Base-by-base conservation (phyloP, 345 rosid species). In the Bretschneidera sinensis region DNA sequence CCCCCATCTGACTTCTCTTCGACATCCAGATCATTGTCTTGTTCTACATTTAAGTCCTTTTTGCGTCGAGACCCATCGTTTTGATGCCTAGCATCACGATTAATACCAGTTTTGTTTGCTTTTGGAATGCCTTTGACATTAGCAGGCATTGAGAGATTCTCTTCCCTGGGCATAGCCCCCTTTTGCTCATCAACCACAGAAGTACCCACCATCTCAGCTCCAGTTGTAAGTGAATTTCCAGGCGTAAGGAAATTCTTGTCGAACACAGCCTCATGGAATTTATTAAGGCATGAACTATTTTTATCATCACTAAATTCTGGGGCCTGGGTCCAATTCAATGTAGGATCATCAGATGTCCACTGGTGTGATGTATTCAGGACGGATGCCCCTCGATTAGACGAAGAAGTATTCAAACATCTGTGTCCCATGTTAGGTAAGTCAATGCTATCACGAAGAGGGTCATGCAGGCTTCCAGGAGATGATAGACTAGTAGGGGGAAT, bases 361-460 rank as follows among this genome's bases (percentile, higher is more conserved):
- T 75, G 83, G 43, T 72, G 31, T 9, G 83, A 59, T 48, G n/a
- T 61, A 62, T 71, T 72, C 34, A 21, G 28, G 61, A 55, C 53
- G 58, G n/a, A n/a, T n/a, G n/a, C n/a, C n/a, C 73, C 60, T 69
- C 63, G 78, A 73, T 65, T 70, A 56, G 79, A 25, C 61, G 67
- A 74, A 33, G 77, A 65, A 60, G 74, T 48, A 65, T 73, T 59
- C 24, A 55, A 70, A 54, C 83, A 53, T 57, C 45, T 63, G 22
- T 77, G 77, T 70, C 77, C 74, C 35, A 61, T n/a, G 21, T 55
- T 65, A 17, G 70, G 77, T 23, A 65, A 20, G 67, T 83, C 87
- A 53, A 74, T 47, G 75, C 85, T 71, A 78, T 89, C 88, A 48
- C 45, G 77, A 67, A 85, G 68, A 65, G 84, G 96, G 64, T 87